These are phyloP conservation scores for Eutrema heterophyllum DNA, from an alignment of 345 rosid species.

Conservation along the genomic window DNA sequence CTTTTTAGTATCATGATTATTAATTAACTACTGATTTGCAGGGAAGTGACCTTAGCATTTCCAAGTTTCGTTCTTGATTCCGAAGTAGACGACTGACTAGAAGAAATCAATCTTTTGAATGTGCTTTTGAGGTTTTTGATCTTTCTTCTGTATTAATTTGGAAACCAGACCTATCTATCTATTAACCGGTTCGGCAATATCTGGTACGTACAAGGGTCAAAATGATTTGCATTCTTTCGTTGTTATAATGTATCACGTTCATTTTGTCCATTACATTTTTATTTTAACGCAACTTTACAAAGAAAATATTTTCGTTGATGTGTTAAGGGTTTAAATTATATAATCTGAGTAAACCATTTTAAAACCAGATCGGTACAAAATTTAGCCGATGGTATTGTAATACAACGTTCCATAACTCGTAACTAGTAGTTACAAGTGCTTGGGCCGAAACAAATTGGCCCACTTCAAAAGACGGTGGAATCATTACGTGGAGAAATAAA, in stretches of 20 bases:
- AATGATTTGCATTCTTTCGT: not conserved
- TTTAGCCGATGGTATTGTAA: not conserved
- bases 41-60: constrained; percentile 29
- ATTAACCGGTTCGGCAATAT: not conserved
- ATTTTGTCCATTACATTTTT: not conserved
- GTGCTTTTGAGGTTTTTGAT: not conserved
- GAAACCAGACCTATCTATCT: not conserved
- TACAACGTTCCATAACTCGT: not conserved
- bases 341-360: not conserved
- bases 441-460: not conserved
- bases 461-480: not conserved
- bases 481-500: not conserved
- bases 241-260: not conserved
- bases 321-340: not conserved
- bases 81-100: constrained; percentile 22
- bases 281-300: not conserved
- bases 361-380: not conserved
- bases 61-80: constrained; percentile 30
- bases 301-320: not conserved
- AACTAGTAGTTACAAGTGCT: not conserved
- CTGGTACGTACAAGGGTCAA: not conserved
- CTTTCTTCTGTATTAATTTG: not conserved
- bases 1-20: not conserved
- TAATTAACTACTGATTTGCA: not conserved
- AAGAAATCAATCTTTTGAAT: not conserved